Percentiles rank a stretch among this genome's conserved stretches.
These are phyloP conservation scores for Metschnikowia proteae DNA, from an alignment of 805 yeast species.

Conservation along the genomic window DNA sequence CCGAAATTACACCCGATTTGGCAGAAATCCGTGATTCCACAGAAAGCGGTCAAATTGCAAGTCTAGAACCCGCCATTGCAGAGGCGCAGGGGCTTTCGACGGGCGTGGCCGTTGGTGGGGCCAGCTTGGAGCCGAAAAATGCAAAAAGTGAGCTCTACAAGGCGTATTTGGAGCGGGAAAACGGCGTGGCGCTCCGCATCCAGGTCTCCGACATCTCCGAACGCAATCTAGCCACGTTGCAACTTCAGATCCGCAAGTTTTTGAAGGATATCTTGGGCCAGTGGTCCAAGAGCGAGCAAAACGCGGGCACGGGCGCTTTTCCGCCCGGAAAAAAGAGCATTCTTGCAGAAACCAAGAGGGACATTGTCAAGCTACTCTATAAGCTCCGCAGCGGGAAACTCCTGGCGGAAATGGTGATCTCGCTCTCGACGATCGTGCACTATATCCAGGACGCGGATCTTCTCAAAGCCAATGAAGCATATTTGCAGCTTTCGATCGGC, in stretches of 20 bases:
- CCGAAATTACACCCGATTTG: too few relatives aligned
- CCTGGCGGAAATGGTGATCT: constrained; percentile 43
- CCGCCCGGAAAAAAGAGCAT: constrained; percentile 9
- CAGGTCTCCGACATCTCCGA: constrained; percentile 30
- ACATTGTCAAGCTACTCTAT: constrained; percentile 50
- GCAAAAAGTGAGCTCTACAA: constrained; percentile 15
- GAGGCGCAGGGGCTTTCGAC: too few relatives aligned
- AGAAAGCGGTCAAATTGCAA: too few relatives aligned
- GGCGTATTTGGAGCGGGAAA: constrained; percentile 27
- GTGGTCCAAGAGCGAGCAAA: constrained; percentile 32
- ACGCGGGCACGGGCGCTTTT: not conserved
- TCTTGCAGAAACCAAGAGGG: constrained; percentile 34
- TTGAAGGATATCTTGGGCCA: constrained; percentile 41
- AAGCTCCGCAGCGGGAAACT: constrained; percentile 36
- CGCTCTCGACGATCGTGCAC: constrained; percentile 56
- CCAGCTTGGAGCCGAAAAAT: not conserved
- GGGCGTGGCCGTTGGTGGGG: too few relatives aligned
- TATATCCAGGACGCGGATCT: constrained; percentile 55
- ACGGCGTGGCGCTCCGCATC: constrained; percentile 13
- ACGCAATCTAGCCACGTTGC: constrained; percentile 26
- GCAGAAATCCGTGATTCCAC: too few relatives aligned
- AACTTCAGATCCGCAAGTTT: constrained; percentile 44
- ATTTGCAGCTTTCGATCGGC: constrained; percentile 75
- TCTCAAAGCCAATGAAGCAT: constrained; percentile 58
- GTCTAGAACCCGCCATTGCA: too few relatives aligned